Base-by-base conservation (phyloP, 1,139 yeast species). In the Candida pseudoviswanathii region DNA sequence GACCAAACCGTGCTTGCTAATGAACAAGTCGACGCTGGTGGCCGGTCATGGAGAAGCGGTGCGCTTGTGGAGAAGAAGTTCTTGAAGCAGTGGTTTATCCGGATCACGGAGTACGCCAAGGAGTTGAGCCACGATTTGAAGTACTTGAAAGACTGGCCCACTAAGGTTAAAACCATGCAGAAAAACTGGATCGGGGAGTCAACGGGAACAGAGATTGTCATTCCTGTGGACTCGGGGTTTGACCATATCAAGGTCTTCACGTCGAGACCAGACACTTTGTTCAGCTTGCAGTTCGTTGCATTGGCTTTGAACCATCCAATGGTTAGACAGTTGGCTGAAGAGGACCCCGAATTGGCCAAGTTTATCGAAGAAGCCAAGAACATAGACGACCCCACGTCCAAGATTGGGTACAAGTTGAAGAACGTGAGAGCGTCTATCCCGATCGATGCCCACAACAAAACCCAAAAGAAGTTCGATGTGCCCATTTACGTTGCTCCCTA, bases 41-140 rank as follows among this genome's bases (percentile, higher is more conserved):
- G 99, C 0, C 75, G 84, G 49, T 90, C 97, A 0, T 94, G 99
- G 99, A 80, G 99, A 66, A 90, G 97, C 2, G 99, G 99, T 2
- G 99, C 98, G 0, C 51, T 85, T 16, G 99, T 92, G 0, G 97
- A 94, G 64, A 90, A 89, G 65, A 78, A 75, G 54, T 70, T 81
- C 52, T 73, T 94, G 43, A 88, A 84, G 52, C 99, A 94, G 63
- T 94, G 99, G 99, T 94, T 94, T 61, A 74, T 94, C 54, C 89
- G 90, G 4, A 94, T 92, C 48, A 91, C 99, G 0, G 77, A 85
- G 53, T 90, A 81, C 67, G 96, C 96, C 0, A 68, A 78, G 3
- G 83, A 75, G 3, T 75, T 94, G 50, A 78, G 81, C 48, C 63
- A 72, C 5, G 98, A 92, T 65, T 67, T 94, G 51, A 71, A 76